Base-by-base conservation (phyloP, 495 filamentous ascomycete species). In the Endocarpon pusillum region DNA sequence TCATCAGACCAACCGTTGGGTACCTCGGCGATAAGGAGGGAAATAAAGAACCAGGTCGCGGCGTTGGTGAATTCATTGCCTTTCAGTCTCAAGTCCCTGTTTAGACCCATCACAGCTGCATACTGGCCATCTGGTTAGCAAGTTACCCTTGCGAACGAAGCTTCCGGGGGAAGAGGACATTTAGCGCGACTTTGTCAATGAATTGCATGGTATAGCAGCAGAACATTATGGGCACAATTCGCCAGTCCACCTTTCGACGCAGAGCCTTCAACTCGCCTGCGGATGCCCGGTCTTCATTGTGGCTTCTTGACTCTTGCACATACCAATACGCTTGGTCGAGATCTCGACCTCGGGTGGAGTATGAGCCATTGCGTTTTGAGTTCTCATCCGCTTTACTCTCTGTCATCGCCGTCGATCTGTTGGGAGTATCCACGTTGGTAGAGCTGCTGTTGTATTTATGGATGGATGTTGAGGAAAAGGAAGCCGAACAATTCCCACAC, bases 121-220 rank as follows among this genome's bases (percentile, higher is more conserved):
- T 73, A 73, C 58, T 66, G 46, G 24, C 26, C 11, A n/a, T 12
- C 15, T 32, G 11, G 26, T 20, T 15, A 33, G 25, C 16, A 19
- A 19, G 10, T 10, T 17, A 12, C 19, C 4, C 15, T 33, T 5
- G n/a, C 18, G 22, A 9, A 14, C 17, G n/a, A 11, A 19, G n/a
- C n/a, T n/a, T n/a, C n/a, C n/a, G n/a, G n/a, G 6, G 18, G 27
- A 31, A 8, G 53, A 62, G 42, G 27, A 70, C 66, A 37, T 75
- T 76, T 38, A 75, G 53, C 7, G 67, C 58, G 25, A 75, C 66
- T 49, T 79, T 79, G 49, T 79, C 74, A 24, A 77, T 50, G 43
- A 74, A 76, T 47, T 78, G 73, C 49, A 78, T 57, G 21, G 64
- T 69, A 46, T 78, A 78, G 38, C 60, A 64, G 20, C 55, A 40